phyloP scores from a whole-genome alignment of 1,139 yeast species.

The Pichia sp. region DNA sequence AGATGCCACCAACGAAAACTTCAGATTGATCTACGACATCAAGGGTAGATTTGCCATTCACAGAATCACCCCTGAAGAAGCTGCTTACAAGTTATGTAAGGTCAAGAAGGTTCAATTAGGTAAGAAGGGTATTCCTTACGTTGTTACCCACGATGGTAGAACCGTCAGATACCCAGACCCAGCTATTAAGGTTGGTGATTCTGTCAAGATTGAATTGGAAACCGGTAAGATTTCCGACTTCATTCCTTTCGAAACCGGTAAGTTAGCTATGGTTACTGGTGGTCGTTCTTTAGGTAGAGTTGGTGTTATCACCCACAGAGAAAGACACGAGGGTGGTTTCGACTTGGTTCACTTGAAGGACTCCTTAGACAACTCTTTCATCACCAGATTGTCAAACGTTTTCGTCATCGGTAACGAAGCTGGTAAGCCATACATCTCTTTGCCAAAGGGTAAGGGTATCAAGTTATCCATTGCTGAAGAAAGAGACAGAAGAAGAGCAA shows the following conservation, averaged over 20 bases:
- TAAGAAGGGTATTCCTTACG: conserved; percentile 96
- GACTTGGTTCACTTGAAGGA: conserved; percentile 99
- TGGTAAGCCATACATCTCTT: conserved; percentile 92
- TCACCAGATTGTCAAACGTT: conserved; percentile 95
- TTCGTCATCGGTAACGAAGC: conserved; percentile 93
- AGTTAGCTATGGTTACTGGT: conserved; percentile 96
- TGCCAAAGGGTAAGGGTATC: conserved; percentile 99
- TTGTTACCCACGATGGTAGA: conserved; percentile 99
- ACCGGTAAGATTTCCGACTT: conserved; percentile 89
- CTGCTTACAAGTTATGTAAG: conserved; percentile 95
- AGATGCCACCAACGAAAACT: conserved; percentile 98
- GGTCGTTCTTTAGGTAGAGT: conserved; percentile 99
- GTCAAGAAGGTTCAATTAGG: conserved; percentile 97
- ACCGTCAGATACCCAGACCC: conserved; percentile 99
- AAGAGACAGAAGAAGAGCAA: conserved; percentile 98
- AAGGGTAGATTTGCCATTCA: conserved; percentile 99
- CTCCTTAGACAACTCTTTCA: conserved; percentile 94
- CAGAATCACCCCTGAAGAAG: conserved; percentile 99
- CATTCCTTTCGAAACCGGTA: conserved; percentile 95
- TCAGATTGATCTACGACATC: conserved; percentile 96
- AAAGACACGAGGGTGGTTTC: conserved; percentile 99
- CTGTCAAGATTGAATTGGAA: conserved; percentile 93
- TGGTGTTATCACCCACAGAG: conserved; percentile 97
- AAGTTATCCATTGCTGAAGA: conserved; percentile 97
- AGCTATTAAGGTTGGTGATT: conserved; percentile 90